Evolutionary conservation across 768 basidiomycete species (phyloP), one percentile per base, ranked within the genome.

Genomic region (Leccinellum albellum): DNA sequence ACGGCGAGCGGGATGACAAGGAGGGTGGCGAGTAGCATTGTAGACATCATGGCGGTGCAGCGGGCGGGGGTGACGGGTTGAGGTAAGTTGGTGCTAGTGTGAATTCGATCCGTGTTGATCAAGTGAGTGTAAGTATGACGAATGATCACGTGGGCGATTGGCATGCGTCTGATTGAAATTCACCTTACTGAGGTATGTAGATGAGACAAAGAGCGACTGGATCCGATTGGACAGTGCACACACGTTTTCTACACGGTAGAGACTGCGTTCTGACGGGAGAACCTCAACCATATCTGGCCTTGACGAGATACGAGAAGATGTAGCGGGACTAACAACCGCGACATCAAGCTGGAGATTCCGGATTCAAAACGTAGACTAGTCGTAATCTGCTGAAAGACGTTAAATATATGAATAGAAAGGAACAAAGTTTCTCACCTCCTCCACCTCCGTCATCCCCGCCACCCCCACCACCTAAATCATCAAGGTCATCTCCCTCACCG

Each of bases 401-500:
- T 57, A 49, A 54, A 53, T 10, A 10, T 29, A 10, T 20, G 28
- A 24, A 13, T 20, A 21, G 24, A 21, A 51, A n/a, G 4, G 14
- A 29, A 31, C 4, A 46, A 13, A 31, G 13, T 33, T 63, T 63
- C 40, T 42, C 20, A 42, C 40, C 40, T 42, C 37, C 85, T 57
- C 82, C 87, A 37, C 83, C 87, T 29, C 82, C 87, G 40, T 81
- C 88, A 17, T 82, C 89, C 14, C 71, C 81, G 4, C 80, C 88
- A 10, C 79, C 87, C 0, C 83, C 87, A 9, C 82, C 91, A 6
- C 87, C 89, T 21, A 89, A 70, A 64, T 91, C 86, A 64, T 94
- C 91, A 54, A 81, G 71, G 65, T 93, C 89, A 52, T 93, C 91
- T 4, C 78, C 85, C 71, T 92, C 91, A 17, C 91, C 91, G 53